phyloP scores from a whole-genome alignment of 1,139 yeast species.

The Candida dubliniensis region DNA sequence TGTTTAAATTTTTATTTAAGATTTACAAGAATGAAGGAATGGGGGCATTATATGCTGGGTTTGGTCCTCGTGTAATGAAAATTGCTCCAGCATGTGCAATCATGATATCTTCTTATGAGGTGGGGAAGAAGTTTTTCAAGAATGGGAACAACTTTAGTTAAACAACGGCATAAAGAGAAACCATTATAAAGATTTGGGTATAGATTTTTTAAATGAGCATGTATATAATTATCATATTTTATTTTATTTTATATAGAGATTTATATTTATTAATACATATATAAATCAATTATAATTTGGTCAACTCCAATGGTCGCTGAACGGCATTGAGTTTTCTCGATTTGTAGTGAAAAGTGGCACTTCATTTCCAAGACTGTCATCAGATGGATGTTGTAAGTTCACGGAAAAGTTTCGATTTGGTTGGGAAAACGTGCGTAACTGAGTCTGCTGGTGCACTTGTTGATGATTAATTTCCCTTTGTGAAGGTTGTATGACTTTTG shows the following conservation, averaged over 20 bases:
- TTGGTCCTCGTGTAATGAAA: conserved; percentile 81
- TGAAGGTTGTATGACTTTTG: background rate
- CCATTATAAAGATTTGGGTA: background rate
- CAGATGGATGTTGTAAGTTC: background rate
- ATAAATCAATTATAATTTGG: background rate
- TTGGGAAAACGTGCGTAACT: background rate
- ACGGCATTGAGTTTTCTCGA: conserved; percentile 7
- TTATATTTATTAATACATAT: conserved; percentile 2
- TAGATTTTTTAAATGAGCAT: background rate
- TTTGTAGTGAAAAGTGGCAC: background rate
- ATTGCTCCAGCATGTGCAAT: conserved; percentile 98
- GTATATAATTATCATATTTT: conserved; percentile 1
- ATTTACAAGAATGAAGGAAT: conserved; percentile 75
- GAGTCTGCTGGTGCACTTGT: conserved; percentile 3
- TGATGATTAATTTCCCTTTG: conserved; percentile 1
- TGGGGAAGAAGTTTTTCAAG: conserved; percentile 69
- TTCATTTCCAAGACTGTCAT: background rate
- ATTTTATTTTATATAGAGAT: background rate
- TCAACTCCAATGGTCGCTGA: conserved; percentile 11
- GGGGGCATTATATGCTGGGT: conserved; percentile 77
- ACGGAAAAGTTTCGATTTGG: background rate
- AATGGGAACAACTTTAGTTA: conserved; percentile 18
- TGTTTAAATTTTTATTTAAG: conserved; percentile 63
- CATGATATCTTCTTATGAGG: conserved; percentile 94
- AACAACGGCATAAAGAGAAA: background rate